These are phyloP conservation scores for Lentinula raphanica DNA, from an alignment of 768 basidiomycete species.

Conservation along the genomic window DNA sequence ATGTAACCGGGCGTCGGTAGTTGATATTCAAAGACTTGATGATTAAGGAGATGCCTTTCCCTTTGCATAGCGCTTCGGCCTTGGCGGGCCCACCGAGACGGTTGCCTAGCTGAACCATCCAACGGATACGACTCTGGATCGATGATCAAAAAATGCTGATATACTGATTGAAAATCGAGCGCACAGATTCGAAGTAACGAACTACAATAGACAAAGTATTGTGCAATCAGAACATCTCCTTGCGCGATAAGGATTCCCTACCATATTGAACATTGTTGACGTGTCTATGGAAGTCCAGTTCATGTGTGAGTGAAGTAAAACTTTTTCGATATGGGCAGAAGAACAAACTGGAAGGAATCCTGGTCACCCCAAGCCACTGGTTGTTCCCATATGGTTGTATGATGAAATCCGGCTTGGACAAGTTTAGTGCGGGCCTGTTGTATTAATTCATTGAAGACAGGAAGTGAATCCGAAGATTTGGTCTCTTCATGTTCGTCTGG, in stretches of 20 bases:
- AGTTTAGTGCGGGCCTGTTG: slow-evolving; percentile 41
- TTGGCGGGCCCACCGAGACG: slow-evolving; percentile 54
- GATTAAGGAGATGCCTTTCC: slow-evolving; percentile 65
- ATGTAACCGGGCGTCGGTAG: slow-evolving; percentile 68
- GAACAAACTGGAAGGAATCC: slow-evolving; percentile 68
- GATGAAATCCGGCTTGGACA: slow-evolving; percentile 48
- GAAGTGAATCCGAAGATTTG: neutral
- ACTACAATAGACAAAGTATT: slow-evolving; percentile 30
- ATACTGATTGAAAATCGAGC: slow-evolving; percentile 13
- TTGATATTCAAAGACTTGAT: slow-evolving; percentile 65
- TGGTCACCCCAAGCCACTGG: slow-evolving; percentile 76
- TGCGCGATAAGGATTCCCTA: slow-evolving; percentile 24
- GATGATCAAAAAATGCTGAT: neutral
- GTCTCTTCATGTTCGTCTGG: slow-evolving; percentile 40
- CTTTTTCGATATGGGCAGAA: neutral
- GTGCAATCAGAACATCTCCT: neutral
- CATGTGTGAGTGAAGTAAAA: neutral
- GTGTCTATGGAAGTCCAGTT: slow-evolving; percentile 42
- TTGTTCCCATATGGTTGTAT: slow-evolving; percentile 72
- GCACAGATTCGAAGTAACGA: slow-evolving; percentile 66
- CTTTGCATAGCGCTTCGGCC: slow-evolving; percentile 54
- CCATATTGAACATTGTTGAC: slow-evolving; percentile 76
- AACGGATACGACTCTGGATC: slow-evolving; percentile 61
- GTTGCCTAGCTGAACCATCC: slow-evolving; percentile 54
- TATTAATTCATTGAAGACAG: slow-evolving; percentile 2